phyloP scores from a whole-genome alignment of 1,284 basidiomycete species.

The Erythrobasidium hasegawianum region DNA sequence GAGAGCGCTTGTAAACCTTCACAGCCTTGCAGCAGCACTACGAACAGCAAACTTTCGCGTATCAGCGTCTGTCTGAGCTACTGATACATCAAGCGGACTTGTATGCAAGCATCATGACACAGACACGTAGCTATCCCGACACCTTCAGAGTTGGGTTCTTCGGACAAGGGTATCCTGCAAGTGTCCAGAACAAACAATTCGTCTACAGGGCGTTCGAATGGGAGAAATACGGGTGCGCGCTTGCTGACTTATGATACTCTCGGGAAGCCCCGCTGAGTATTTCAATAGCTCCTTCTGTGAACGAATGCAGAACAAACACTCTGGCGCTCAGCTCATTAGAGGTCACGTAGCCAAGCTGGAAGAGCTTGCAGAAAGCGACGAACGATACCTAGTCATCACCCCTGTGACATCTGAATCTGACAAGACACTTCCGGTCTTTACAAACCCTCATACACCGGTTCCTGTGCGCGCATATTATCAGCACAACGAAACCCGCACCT shows the following conservation, averaged over 20 bases:
- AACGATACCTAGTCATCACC: conserved; percentile 83
- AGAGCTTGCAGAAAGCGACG: conserved; percentile 71
- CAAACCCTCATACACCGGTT: conserved; percentile 68
- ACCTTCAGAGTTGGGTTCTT: conserved; percentile 93
- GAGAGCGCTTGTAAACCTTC: neutral
- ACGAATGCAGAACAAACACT: conserved; percentile 85
- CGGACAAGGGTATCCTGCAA: conserved; percentile 73
- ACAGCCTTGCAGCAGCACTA: conserved; percentile 67
- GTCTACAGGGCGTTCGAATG: conserved; percentile 86
- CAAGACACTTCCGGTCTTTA: conserved; percentile 70
- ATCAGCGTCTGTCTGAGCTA: conserved; percentile 76
- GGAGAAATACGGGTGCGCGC: conserved; percentile 70
- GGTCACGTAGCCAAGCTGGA: conserved; percentile 71
- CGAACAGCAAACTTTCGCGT: conserved; percentile 79
- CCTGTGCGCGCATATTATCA: conserved; percentile 81
- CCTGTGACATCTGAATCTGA: conserved; percentile 82
- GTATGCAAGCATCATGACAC: conserved; percentile 74
- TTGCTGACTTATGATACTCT: neutral
- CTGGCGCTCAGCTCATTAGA: conserved; percentile 75
- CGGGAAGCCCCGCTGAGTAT: neutral
- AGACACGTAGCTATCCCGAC: conserved; percentile 78
- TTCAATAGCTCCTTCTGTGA: conserved; percentile 64
- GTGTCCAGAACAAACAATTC: conserved; percentile 79
- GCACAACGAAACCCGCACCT: conserved; percentile 57
- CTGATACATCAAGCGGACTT: conserved; percentile 73